These are phyloP conservation scores for Heracleum sosnowskyi DNA, from an alignment of 129 eudicot species.

Conservation along the genomic window DNA sequence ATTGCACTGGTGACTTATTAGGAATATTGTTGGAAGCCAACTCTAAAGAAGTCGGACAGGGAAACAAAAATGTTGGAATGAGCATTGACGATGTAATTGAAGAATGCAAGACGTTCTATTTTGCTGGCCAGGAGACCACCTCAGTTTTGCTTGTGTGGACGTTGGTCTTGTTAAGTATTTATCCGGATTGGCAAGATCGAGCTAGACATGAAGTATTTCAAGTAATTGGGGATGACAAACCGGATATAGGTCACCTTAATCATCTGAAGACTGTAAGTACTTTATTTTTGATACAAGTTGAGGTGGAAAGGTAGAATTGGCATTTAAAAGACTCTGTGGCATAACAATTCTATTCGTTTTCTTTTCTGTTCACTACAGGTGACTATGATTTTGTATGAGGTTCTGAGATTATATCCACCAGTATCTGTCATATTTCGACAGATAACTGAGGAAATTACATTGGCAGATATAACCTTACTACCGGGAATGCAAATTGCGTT, in stretches of 20 bases:
- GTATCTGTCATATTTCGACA: neutral
- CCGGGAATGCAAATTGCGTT: neutral
- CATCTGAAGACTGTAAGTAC: neutral
- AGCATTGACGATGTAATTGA: neutral
- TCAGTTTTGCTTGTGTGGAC: constrained; percentile 6
- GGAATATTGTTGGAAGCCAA: constrained; percentile 1
- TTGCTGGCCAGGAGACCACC: constrained; percentile 9
- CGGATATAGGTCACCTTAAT: neutral
- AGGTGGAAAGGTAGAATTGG: neutral
- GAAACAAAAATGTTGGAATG: neutral
- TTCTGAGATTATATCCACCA: neutral
- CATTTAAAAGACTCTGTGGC: neutral
- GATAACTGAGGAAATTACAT: neutral
- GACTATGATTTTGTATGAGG: neutral
- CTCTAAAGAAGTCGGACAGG: neutral
- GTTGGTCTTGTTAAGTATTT: neutral
- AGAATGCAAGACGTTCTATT: constrained; percentile 3
- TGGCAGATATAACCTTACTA: neutral
- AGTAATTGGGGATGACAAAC: neutral
- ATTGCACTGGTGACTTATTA: neutral
- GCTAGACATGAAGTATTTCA: neutral
- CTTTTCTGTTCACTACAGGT: constrained; percentile 14
- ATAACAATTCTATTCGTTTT: neutral
- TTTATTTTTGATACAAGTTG: neutral
- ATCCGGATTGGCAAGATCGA: neutral